A percentile compares a stretch with the other conserved stretches of the same genome.
These are phyloP conservation scores for Zymoseptoria brevis DNA, from an alignment of 2,329 filamentous ascomycete species.

Conservation along the genomic window DNA sequence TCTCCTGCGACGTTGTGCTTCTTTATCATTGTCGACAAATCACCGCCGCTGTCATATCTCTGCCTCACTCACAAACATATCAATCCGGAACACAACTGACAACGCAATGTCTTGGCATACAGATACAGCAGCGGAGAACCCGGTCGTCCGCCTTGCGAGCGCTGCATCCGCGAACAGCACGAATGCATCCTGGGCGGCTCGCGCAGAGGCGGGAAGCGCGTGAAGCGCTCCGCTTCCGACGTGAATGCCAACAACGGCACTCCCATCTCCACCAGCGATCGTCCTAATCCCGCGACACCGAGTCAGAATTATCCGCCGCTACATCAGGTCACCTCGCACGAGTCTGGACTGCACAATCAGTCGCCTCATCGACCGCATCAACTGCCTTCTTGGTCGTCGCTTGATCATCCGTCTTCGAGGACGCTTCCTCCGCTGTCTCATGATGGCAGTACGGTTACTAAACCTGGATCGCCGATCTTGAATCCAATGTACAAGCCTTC, in stretches of 20 bases:
- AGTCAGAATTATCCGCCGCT: background rate
- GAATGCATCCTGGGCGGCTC: constrained; percentile 29
- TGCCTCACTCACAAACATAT: background rate
- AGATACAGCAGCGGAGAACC: constrained; percentile 27
- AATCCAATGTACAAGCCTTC: background rate
- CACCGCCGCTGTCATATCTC: no score
- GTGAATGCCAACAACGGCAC: constrained; percentile 3
- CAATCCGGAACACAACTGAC: background rate
- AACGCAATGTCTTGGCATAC: background rate
- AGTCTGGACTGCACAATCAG: constrained; percentile 9
- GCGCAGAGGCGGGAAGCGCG: constrained; percentile 24
- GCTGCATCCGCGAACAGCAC: constrained; percentile 29
- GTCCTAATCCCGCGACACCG: background rate
- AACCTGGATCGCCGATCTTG: constrained; percentile 10
- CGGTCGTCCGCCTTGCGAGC: constrained; percentile 26
- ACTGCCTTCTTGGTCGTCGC: constrained; percentile 8
- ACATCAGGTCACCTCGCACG: constrained; percentile 12
- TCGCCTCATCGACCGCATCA: constrained; percentile 3
- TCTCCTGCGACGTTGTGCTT: background rate
- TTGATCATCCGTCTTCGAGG: constrained; percentile 19
- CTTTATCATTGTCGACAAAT: background rate
- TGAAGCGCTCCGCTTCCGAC: constrained; percentile 22
- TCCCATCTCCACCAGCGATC: background rate
- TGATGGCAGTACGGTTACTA: constrained; percentile 7
- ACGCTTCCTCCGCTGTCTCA: constrained; percentile 21